Evolutionary conservation across 176 grass and related monocot species (phyloP), one percentile per base, ranked within the genome.

Genomic region (Chrysopogon serrulatus): DNA sequence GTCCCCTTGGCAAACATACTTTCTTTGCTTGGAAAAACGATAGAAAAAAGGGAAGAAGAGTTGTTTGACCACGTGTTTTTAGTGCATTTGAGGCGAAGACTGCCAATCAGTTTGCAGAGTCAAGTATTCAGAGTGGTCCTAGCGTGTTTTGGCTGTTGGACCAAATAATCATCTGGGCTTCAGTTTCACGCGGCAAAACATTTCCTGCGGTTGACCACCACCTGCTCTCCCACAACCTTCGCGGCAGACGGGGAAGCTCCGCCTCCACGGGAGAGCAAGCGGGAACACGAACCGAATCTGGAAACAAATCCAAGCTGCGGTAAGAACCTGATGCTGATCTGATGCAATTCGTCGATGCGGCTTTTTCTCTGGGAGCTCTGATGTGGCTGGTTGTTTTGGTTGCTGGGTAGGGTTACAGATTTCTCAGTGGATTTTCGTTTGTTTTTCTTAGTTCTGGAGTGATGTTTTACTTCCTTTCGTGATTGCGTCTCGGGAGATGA

Each of bases 201-300:
- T 60, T 86, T 71, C 78, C 56, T 90, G 71, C 64, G 64, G 83
- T 82, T 86, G 88, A 86, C 88, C 88, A 54, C 54, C 83, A 65
- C 65, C 26, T 36, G 42, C 51, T 56, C 10, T 18, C 57, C 53
- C 82, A 8, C 79, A 19, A 28, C 11, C 31, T 36, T 71, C 23
- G 73, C 73, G 7, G 18, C 56, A 21, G 75, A 44, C 51, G 62
- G 18, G 28, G 70, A 68, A 33, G 77, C 26, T 49, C 49, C 49
- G 44, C 19, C 21, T 56, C 21, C 32, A 43, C 48, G 34, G 17
- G 5, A 14, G 77, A 53, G 41, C 37, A 68, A 61, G 31, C 18
- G 36, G 41, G 66, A 51, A 45, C 54, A 63, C 59, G 36, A 64
- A 66, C 18, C 34, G 9, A 71, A 76, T 16, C 42, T 1, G 24